These are phyloP conservation scores for Penicillium psychrosexuale DNA, from an alignment of 2,329 filamentous ascomycete species.

Conservation along the genomic window DNA sequence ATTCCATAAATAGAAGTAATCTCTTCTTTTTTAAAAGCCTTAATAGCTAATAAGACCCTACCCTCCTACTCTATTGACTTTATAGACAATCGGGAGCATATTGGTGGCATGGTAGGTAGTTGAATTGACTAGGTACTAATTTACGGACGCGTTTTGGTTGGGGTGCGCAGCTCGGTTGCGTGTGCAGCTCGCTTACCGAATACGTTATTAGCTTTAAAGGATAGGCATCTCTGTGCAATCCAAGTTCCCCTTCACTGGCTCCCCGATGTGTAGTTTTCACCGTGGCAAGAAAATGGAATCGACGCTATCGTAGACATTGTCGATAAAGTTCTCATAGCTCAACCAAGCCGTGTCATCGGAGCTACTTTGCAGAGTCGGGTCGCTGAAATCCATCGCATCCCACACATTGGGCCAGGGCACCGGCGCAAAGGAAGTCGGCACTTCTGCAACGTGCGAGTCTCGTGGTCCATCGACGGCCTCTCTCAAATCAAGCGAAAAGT, in stretches of 20 bases:
- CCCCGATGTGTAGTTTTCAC: neutral
- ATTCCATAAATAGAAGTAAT: no score
- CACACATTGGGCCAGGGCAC: conserved; percentile 24
- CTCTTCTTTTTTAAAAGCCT: no score
- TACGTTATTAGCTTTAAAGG: no score
- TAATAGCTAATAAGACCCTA: no score
- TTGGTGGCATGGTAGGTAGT: no score
- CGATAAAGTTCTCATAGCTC: conserved; percentile 30
- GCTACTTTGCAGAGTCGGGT: conserved; percentile 1
- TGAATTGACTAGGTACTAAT: no score
- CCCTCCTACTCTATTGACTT: no score
- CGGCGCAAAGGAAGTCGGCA: conserved; percentile 1
- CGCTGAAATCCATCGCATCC: conserved; percentile 25
- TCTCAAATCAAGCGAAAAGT: neutral
- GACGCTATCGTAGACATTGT: conserved; percentile 25
- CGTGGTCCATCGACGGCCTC: neutral
- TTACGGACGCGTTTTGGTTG: no score
- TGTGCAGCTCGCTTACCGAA: no score
- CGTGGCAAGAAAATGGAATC: conserved; percentile 21
- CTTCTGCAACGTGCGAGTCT: neutral
- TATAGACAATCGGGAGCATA: no score
- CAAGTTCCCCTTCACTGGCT: neutral
- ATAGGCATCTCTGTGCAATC: no score
- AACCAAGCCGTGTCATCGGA: conserved; percentile 24
- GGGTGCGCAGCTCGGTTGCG: no score